Evolutionary conservation across 306 rosid species (phyloP).

Genomic region (Dicorynia guianensis): DNA sequence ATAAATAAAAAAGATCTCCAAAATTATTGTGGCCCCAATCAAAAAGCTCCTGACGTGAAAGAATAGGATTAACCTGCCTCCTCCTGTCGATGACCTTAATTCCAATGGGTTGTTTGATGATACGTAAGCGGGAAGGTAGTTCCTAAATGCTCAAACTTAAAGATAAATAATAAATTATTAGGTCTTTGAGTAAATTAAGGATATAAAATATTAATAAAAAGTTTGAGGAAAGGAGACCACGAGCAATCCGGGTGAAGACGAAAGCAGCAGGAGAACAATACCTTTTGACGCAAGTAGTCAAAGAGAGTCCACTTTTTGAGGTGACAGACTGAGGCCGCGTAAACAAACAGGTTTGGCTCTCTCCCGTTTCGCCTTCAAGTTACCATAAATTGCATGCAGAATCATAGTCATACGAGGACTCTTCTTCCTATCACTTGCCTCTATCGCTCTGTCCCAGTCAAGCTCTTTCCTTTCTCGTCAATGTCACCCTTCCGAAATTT

Average conservation of each 20-base stretch:
- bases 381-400: conserved; percentile 76
- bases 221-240: neutral
- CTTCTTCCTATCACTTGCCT: conserved; percentile 13
- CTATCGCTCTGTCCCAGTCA: conserved; percentile 3
- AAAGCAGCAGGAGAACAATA: neutral
- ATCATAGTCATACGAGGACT: conserved; percentile 11
- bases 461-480: neutral
- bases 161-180: too few relatives aligned
- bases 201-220: too few relatives aligned
- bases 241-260: conserved; percentile 10
- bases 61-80: too few relatives aligned
- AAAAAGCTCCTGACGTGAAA: too few relatives aligned
- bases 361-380: conserved; percentile 31
- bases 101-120: too few relatives aligned
- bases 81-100: too few relatives aligned
- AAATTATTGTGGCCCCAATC: neutral
- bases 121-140: too few relatives aligned
- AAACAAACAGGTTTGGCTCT: neutral
- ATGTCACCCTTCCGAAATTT: neutral
- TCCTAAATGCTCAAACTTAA: too few relatives aligned
- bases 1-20: too few relatives aligned
- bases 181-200: too few relatives aligned
- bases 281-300: too few relatives aligned
- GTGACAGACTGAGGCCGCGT: conserved; percentile 18
- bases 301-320: neutral